Base-by-base conservation (phyloP, 2,329 filamentous ascomycete species). In the Arthrobotrys musiformis region DNA sequence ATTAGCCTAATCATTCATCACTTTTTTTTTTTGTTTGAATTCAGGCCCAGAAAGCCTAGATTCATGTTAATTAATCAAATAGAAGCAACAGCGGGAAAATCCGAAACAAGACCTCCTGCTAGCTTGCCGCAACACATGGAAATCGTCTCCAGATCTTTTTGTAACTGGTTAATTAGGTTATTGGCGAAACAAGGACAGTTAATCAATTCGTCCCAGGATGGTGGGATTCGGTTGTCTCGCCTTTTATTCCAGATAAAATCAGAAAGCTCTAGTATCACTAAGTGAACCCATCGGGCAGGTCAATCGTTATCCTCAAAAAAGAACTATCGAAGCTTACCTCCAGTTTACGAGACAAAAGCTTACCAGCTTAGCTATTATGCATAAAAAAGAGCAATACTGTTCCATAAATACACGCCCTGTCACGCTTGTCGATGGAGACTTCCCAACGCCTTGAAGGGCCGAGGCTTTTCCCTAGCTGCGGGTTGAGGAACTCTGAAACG, bases 111-210 rank as follows among this genome's bases (percentile, higher is more conserved):
- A 26, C 33, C 13, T 19, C n/a, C 42, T n/a, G n/a, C n/a, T n/a
- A n/a, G n/a, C n/a, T n/a, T 44, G 35, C 68, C 46, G 35, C 58
- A 58, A 63, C 68, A 48, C 68, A 58, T 44, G 33, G 35, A 15
- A 37, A 24, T 72, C 58, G 68, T 61, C 62, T 64, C 68, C 68
- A 58, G 48, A 72, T n/a, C n/a, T n/a, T 52, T 72, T 72, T 7
- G 46, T 30, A 13, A 46, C 58, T 62, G 30, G 50, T 11, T n/a
- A 60, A 52, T 26, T 44, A n/a, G 26, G 22, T 8, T 19, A 30
- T 52, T 56, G n/a, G 67, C 33, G 56, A 69, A 13, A 42, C 37
- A 22, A n/a, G 44, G 40, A 11, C 24, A 33, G 35, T 46, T 26
- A 30, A 40, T 62, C 26, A 30, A 40, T 26, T 11, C 5, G 15